Evolutionary conservation across 306 rosid genomes (phyloP), one percentile per base, ranked within the genome.

Genomic region (Cajanus cajan): DNA sequence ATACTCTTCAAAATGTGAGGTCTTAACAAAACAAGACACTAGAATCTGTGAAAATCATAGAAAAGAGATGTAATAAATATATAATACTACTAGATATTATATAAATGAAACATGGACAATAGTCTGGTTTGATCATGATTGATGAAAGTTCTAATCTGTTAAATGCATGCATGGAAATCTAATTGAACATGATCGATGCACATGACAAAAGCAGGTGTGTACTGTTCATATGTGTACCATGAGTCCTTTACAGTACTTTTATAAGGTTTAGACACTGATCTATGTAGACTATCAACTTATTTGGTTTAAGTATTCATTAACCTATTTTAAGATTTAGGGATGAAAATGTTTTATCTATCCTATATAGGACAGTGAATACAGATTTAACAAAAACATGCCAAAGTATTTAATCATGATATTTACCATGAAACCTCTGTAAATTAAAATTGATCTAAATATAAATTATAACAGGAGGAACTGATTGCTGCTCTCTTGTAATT

Each of bases 21-120:
- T 92, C 91, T 92, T 92, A 79, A 95, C 98, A 57, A 95, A 94
- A 83, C 98, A 94, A 39, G 98, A 92, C 80, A 94, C 74, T 85
- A 94, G 83, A 68, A 94, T 89, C 98, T 95, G 91, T 47, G 78
- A 78, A 44, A 78, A 55, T 54, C 48, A 82, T 19, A 63, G 68
- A 21, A 79, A 78, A 65, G 39, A 76, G n/a, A 78, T 4, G 50
- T 0, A 55, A n/a, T 45, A 39, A 19, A 68, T 39, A 78, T 45
- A 50, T 70, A 69, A 41, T 19, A 39, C 58, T 6, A 25, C 68
- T 31, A 4, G 4, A 41, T 25, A 51, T 40, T 45, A 39, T 57
- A 64, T 43, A 54, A 48, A 71, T 58, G 74, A 28, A 69, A 40
- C 62, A 19, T 22, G 66, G 34, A 25, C 16, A 54, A 71, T 24